Base-by-base conservation (phyloP, 179 eudicot genomes). In the Beta macrorhiza region DNA sequence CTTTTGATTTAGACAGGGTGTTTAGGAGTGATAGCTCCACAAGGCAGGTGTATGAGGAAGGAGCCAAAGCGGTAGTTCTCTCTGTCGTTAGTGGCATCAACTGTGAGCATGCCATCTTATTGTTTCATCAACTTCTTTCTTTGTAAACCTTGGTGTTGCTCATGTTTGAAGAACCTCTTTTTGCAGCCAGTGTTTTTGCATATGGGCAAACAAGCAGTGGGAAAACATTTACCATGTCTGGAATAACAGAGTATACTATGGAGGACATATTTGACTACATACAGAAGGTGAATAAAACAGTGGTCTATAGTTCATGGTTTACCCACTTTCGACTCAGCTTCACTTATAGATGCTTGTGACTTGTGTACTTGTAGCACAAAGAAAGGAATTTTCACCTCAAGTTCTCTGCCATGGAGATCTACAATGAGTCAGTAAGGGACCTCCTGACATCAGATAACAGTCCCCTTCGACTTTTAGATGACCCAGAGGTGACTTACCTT, bases 191-290 rank as follows among this genome's bases (percentile, higher is more conserved):
- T 82, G 91, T 95, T 72, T 91, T 93, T 87, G 99, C 99, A 73
- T 93, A 95, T 78, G 99, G 99, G 57, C 99, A 92, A 84, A 95
- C 99, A 59, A 93, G 99, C 89, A 95, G 99, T 80, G 99, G 99
- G 62, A 95, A 95, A 83, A 95, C 99, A 64, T 95, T 80, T 82
- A 95, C 99, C 61, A 95, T 95, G 99, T 80, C 88, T 74, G 98
- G 99, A 76, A 87, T 95, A 76, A 95, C 99, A 29, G 95, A 92
- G 77, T 90, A 91, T 65, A 89, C 99, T 47, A 88, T 95, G 84
- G 86, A 25, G 67, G 96, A 92, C 79, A 92, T 92, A 72, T 92
- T 87, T 73, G 86, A 88, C 76, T 86, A 90, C 83, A 88, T 88
- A 58, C 72, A 79, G 44, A 92, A 83, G 92, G 96, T 87, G 84